Evolutionary conservation across 2,329 filamentous ascomycete species (phyloP).

Genomic region (Calonectria pauciramosa): DNA sequence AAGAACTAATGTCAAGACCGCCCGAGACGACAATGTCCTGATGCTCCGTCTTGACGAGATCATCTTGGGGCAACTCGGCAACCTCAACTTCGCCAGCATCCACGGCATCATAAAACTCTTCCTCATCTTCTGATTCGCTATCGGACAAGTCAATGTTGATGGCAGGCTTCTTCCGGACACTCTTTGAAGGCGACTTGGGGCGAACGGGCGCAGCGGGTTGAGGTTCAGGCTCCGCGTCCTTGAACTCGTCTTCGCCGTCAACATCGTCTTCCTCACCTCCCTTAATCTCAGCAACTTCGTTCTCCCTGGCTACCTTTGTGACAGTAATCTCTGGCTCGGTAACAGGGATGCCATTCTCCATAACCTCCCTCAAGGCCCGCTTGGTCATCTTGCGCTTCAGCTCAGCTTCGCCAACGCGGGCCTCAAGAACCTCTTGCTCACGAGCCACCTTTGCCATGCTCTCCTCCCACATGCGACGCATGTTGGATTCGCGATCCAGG

Average conservation of each 20-base stretch:
- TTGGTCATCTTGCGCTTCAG: constrained; percentile 92
- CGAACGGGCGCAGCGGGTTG: not conserved
- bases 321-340: constrained; percentile 49
- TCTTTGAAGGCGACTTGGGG: constrained; percentile 56
- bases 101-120: constrained; percentile 98
- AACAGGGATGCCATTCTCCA: constrained; percentile 67
- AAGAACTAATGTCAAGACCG: constrained; percentile 76
- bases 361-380: constrained; percentile 86
- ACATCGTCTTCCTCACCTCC: constrained; percentile 28
- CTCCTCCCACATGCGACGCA: constrained; percentile 98
- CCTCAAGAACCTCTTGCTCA: constrained; percentile 93
- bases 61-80: constrained; percentile 72
- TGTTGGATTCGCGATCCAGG: constrained; percentile 89
- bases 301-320: constrained; percentile 19
- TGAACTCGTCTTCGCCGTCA: constrained; percentile 36
- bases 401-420: constrained; percentile 88
- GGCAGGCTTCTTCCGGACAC: constrained; percentile 68
- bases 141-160: constrained; percentile 84
- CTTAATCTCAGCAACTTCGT: not conserved
- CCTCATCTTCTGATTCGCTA: constrained; percentile 84
- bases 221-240: constrained; percentile 37
- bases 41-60: constrained; percentile 56
- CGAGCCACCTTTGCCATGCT: constrained; percentile 97
- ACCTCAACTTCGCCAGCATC: constrained; percentile 93
- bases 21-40: constrained; percentile 58